Evolutionary conservation across 2,329 filamentous ascomycete species (phyloP).

Genomic region (Fusarium papillatum): DNA sequence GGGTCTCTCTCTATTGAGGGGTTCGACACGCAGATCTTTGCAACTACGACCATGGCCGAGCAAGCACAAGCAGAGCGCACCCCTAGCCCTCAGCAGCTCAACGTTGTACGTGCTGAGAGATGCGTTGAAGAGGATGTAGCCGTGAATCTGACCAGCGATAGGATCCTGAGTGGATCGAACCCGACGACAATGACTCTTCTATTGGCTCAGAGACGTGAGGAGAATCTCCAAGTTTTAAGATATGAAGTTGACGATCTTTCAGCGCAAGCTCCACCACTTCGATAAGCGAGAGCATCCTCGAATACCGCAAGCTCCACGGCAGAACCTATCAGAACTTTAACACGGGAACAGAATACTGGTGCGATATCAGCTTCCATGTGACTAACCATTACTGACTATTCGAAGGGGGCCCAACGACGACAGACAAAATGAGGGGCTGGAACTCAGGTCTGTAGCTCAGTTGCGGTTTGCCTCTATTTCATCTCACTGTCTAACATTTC

Average conservation of each 20-base stretch:
- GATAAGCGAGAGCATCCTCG: conserved; percentile 17
- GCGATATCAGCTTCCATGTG: neutral
- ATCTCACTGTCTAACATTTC: neutral
- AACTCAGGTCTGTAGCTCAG: conserved; percentile 29
- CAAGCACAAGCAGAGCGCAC: neutral
- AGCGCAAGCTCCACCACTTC: conserved; percentile 21
- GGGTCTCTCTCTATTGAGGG: neutral
- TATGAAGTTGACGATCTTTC: neutral
- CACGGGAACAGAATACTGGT: conserved; percentile 35
- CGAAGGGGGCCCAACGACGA: conserved; percentile 45
- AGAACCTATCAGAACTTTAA: conserved; percentile 25
- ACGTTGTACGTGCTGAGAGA: neutral
- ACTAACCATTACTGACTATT: neutral
- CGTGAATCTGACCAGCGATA: neutral
- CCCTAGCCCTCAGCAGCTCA: neutral
- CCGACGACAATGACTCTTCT: conserved; percentile 5
- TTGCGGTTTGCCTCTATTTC: too few relatives aligned
- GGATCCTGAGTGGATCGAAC: neutral
- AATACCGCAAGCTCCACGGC: conserved; percentile 25
- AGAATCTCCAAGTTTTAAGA: neutral
- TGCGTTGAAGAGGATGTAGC: neutral
- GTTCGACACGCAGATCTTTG: neutral
- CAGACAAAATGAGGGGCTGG: conserved; percentile 41
- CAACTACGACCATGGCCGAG: neutral
- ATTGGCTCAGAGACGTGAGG: conserved; percentile 1